Percentiles rank a stretch among this genome's conserved stretches.
phyloP scores from a whole-genome alignment of 23 red algal genomes.

The Gracilaria domingensis region DNA sequence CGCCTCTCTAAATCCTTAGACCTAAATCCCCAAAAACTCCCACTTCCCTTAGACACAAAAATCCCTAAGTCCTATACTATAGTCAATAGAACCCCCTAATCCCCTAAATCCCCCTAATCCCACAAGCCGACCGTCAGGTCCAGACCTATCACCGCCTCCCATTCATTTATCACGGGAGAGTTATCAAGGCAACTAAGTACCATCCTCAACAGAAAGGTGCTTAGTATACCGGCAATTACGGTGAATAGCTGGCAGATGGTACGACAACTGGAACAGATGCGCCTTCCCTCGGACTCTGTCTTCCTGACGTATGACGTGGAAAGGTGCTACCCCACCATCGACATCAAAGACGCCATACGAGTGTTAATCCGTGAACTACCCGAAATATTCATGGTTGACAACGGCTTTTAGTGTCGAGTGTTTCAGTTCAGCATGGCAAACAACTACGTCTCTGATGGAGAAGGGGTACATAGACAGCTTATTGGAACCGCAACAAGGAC shows the following conservation, averaged over 20 bases:
- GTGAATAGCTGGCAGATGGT: slow-evolving; percentile 13
- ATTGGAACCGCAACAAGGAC: not conserved
- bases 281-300: not conserved
- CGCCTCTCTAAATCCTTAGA: no score
- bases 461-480: slow-evolving; percentile 1
- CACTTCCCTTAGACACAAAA: no score
- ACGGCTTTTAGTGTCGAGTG: slow-evolving; percentile 12
- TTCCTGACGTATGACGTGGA: slow-evolving; percentile 19
- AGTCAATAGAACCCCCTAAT: no score
- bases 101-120: no score
- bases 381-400: not conserved
- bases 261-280: no score
- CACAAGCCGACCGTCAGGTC: not conserved
- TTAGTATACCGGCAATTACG: not conserved
- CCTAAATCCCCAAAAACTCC: no score
- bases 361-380: not conserved
- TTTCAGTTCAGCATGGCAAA: slow-evolving; percentile 10
- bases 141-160: slow-evolving; percentile 1
- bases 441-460: not conserved
- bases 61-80: no score
- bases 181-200: not conserved
- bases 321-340: slow-evolving; percentile 7
- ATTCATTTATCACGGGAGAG: no score
- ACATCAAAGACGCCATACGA: slow-evolving; percentile 8
- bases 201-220: not conserved